Base-by-base conservation (phyloP, 1,139 yeast species). In the Taphrina pruni region DNA sequence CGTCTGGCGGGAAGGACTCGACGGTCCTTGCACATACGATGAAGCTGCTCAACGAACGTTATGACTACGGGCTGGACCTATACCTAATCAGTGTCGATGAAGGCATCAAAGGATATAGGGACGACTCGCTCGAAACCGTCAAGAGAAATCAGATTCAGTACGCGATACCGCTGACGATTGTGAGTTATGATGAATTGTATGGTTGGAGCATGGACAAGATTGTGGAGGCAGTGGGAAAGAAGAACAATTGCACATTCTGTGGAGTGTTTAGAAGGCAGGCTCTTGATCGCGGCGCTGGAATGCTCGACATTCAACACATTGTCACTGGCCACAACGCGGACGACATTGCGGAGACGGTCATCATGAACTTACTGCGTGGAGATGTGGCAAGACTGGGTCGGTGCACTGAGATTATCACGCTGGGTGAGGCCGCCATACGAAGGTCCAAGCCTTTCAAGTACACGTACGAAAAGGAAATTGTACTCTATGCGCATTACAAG, bases 301-400 rank as follows among this genome's bases (percentile, higher is more conserved):
- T 88, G 76, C 81, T 94, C 46, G 92, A 88, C 0, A 92, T 95
- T 62, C 83, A 84, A 72, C 99, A 95, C 78, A 95, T 95, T 50
- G 96, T 95, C 1, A 95, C 99, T 0, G 99, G 99, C 1, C 99
- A 95, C 79, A 95, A 95, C 78, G 99, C 99, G 0, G 99, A 95
- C 77, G 99, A 95, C 79, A 89, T 95, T 90, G 99, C 99, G 0
- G 99, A 95, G 77, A 95, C 99, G 0, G 97, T 95, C 2, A 79
- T 95, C 71, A 93, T 95, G 98, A 95, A 95, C 78, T 79, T 71
- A 57, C 80, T 95, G 39, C 84, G 99, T 74, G 99, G 99, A n/a
- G 99, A 95, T 76, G 88, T 92, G 6, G 96, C 97, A 35, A 83
- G 99, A 72, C 81, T 95, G 70, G 98, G 91, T 75, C 87, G 88